Evolutionary conservation across 768 basidiomycete species (phyloP).

Genomic region (Collybia mongolica): DNA sequence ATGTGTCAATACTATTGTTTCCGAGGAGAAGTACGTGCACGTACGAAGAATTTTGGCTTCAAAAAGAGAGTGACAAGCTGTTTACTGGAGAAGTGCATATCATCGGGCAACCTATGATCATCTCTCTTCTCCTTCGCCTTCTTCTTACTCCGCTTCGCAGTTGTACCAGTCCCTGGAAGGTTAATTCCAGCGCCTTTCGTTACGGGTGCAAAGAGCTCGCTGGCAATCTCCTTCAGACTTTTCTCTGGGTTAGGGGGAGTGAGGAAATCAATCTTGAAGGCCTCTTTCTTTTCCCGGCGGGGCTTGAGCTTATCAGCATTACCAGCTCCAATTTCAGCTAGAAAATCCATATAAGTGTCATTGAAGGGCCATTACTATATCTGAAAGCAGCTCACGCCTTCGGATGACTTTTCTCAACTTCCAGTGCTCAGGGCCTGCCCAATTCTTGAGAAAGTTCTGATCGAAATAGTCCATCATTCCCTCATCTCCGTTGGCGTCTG

Average conservation of each 20-base stretch:
- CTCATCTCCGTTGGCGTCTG: slow-evolving; percentile 52
- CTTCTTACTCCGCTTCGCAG: slow-evolving; percentile 44
- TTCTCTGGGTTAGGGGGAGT: slow-evolving; percentile 55
- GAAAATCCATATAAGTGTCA: background rate
- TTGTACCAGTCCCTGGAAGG: slow-evolving; percentile 52
- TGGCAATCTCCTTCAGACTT: slow-evolving; percentile 56
- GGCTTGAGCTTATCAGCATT: slow-evolving; percentile 50
- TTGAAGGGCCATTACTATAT: background rate
- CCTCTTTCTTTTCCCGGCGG: slow-evolving; percentile 72
- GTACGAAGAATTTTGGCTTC: slow-evolving; percentile 92
- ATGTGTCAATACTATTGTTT: slow-evolving; percentile 4
- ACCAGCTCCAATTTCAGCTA: slow-evolving; percentile 30
- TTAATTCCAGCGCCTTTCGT: slow-evolving; percentile 71
- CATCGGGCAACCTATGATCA: slow-evolving; percentile 85
- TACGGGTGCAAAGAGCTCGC: slow-evolving; percentile 77
- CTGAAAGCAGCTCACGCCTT: slow-evolving; percentile 50
- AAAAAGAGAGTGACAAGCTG: slow-evolving; percentile 91
- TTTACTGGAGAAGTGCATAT: slow-evolving; percentile 94
- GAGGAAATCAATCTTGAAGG: slow-evolving; percentile 80
- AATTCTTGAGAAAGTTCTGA: slow-evolving; percentile 82
- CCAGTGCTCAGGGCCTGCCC: slow-evolving; percentile 99
- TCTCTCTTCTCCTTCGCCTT: slow-evolving; percentile 61
- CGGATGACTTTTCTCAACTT: slow-evolving; percentile 83
- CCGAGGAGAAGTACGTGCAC: slow-evolving; percentile 22
- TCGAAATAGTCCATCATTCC: slow-evolving; percentile 90